Conservation (phyloP, 2,329 filamentous ascomycete genomes). For the Beauveria varroae region DNA sequence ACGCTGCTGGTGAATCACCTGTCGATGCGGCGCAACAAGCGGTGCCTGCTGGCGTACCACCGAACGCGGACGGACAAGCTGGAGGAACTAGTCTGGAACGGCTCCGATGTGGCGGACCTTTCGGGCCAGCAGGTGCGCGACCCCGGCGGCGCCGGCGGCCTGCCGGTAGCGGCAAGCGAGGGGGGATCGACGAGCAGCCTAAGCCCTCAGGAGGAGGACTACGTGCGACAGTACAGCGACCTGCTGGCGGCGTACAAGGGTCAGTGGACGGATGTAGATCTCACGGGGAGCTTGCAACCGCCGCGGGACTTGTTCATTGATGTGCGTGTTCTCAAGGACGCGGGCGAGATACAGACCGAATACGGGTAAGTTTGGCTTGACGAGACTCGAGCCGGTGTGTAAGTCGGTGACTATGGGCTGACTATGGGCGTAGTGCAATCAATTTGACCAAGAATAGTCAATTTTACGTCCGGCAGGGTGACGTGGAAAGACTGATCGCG, state of each 20-base stretch:
- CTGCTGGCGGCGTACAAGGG: constrained; percentile 94
- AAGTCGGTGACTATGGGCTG: background rate
- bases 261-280: constrained; percentile 95
- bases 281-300: constrained; percentile 88
- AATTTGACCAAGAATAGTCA: constrained; percentile 97
- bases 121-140: constrained; percentile 47
- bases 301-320: constrained; percentile 96
- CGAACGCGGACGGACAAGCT: constrained; percentile 83
- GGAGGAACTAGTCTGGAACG: constrained; percentile 89
- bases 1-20: constrained; percentile 88
- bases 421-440: constrained; percentile 58
- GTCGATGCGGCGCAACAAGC: constrained; percentile 92
- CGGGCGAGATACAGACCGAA: constrained; percentile 97
- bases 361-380: constrained; percentile 65
- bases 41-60: constrained; percentile 91
- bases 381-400: too few relatives aligned
- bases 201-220: constrained; percentile 94
- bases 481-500: constrained; percentile 88
- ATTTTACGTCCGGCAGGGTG: constrained; percentile 91
- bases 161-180: constrained; percentile 39
- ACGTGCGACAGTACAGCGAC: constrained; percentile 85
- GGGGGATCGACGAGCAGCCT: constrained; percentile 62
- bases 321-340: constrained; percentile 90
- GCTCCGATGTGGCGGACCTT: constrained; percentile 72
- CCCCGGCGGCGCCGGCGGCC: constrained; percentile 25